Conservation (phyloP, 2,329 filamentous ascomycete species). For the Berkeleyomyces basicola region DNA sequence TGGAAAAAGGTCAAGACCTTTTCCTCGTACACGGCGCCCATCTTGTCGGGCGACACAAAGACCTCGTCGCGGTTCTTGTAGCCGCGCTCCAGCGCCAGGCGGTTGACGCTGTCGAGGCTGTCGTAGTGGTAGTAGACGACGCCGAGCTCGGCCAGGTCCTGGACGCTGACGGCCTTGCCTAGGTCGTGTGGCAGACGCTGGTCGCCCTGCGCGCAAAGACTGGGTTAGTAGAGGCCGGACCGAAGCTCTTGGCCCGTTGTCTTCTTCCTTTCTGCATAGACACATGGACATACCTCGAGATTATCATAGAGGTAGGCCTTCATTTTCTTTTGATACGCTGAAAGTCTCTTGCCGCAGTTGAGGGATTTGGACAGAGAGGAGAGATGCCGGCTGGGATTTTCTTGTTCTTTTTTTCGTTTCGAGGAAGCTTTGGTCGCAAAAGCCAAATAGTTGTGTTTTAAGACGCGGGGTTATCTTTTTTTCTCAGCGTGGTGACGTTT, state of each 20-base stretch:
- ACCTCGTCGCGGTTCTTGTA: slow-evolving; percentile 96
- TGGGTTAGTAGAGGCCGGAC: slow-evolving; percentile 6
- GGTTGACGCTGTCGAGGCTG: slow-evolving; percentile 49
- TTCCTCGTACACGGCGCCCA: slow-evolving; percentile 77
- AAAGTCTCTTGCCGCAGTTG: not conserved
- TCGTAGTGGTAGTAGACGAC: slow-evolving; percentile 62
- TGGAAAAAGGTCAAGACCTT: slow-evolving; percentile 90
- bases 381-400: not conserved
- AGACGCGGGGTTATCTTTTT: not conserved
- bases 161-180: slow-evolving; percentile 46
- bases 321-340: slow-evolving; percentile 24
- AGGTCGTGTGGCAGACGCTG: slow-evolving; percentile 85
- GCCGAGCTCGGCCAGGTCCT: slow-evolving; percentile 56
- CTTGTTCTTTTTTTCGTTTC: not conserved
- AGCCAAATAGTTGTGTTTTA: not conserved
- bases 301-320: slow-evolving; percentile 43
- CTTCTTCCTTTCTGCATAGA: not conserved
- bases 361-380: not conserved
- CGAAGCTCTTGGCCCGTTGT: not conserved
- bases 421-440: not conserved
- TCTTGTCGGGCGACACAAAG: slow-evolving; percentile 66
- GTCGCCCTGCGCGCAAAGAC: slow-evolving; percentile 49
- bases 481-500: slow-evolving; percentile 1
- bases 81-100: slow-evolving; percentile 53
- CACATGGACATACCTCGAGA: slow-evolving; percentile 27